Evolutionary conservation across 345 rosid genomes (phyloP).

Genomic region (Psidium friedrichsthalianum): DNA sequence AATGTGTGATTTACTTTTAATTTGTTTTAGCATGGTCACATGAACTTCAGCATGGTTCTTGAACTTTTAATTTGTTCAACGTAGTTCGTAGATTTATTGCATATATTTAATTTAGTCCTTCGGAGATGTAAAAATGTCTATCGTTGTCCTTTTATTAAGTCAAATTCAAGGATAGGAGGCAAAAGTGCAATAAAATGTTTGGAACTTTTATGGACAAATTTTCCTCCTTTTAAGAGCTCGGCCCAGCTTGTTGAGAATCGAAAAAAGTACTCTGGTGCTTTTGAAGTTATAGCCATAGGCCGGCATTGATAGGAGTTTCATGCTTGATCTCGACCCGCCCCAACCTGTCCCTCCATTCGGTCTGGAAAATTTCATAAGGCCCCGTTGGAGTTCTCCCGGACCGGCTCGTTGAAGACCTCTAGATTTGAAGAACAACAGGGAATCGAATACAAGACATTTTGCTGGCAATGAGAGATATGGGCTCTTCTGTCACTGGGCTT

Average conservation of each 20-base stretch:
- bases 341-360: not conserved
- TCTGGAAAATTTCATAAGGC: rapidly evolving
- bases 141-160: no score
- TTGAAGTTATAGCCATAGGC: not conserved
- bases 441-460: not conserved
- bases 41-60: no score
- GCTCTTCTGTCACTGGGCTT: not conserved
- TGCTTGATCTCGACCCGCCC: not conserved
- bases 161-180: no score
- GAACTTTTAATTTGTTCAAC: no score
- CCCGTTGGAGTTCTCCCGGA: rapidly evolving
- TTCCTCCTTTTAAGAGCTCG: not conserved
- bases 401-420: rapidly evolving
- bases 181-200: no score
- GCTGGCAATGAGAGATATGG: not conserved
- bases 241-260: not conserved
- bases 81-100: no score
- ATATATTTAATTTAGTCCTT: no score
- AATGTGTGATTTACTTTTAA: no score
- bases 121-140: no score
- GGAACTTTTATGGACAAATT: no score
- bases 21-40: no score
- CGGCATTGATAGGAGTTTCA: not conserved
- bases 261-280: not conserved
- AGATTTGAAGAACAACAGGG: not conserved